Conservation (phyloP, 768 basidiomycete genomes). For the Rhodotorula toruloides region DNA sequence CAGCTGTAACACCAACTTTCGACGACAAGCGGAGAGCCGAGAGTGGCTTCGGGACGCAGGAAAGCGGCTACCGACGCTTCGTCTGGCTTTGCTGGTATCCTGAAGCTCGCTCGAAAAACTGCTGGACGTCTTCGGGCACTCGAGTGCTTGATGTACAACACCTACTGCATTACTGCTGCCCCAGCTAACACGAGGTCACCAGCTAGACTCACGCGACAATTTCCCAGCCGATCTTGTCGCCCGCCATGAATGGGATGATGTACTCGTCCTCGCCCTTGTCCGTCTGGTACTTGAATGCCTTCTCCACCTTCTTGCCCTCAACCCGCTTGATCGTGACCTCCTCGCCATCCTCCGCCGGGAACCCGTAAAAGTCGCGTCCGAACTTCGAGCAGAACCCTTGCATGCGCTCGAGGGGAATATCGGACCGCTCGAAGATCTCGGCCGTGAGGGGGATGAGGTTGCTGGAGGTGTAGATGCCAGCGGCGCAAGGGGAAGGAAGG, state of each 20-base stretch:
- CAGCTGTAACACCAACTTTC: not conserved
- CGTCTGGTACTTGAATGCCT: constrained; percentile 32
- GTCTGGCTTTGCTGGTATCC: too few species aligned
- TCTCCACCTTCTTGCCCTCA: constrained; percentile 42
- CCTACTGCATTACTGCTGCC: not conserved
- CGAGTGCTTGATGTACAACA: too few species aligned
- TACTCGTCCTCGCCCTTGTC: constrained; percentile 51
- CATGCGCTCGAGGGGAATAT: constrained; percentile 75
- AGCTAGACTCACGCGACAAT: constrained; percentile 19
- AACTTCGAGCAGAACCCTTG: constrained; percentile 70
- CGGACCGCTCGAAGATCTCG: constrained; percentile 80
- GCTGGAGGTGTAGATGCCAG: constrained; percentile 91
- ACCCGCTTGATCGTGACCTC: constrained; percentile 43
- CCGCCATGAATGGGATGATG: constrained; percentile 83
- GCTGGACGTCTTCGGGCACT: too few species aligned
- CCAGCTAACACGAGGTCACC: not conserved
- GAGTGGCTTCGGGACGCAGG: too few species aligned
- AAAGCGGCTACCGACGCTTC: too few species aligned
- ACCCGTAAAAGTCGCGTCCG: constrained; percentile 73
- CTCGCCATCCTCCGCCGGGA: constrained; percentile 41
- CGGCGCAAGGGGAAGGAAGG: constrained; percentile 72
- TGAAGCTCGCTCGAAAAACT: too few species aligned
- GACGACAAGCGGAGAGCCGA: too few species aligned
- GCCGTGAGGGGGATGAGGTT: constrained; percentile 85
- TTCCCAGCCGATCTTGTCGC: constrained; percentile 69